These are phyloP conservation scores for Chloromonas sp. DNA, from an alignment of 163 green algal genomes.

Conservation along the genomic window DNA sequence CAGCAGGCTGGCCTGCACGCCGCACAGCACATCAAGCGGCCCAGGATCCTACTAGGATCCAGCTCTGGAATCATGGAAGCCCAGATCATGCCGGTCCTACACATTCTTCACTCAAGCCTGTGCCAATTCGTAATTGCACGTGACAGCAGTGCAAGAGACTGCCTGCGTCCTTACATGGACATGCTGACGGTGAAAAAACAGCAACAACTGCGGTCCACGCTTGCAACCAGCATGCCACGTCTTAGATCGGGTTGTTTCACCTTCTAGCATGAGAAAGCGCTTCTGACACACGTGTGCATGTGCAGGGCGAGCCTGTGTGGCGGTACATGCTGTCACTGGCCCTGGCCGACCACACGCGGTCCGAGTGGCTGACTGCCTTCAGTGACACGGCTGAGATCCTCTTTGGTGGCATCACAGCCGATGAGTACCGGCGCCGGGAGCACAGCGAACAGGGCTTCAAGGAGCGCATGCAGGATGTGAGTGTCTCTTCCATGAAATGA, in stretches of 20 bases:
- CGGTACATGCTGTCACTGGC: slow-evolving; percentile 67
- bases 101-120: no score
- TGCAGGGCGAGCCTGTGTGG: slow-evolving; percentile 42
- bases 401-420: neutral
- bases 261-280: neutral
- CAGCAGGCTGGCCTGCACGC: neutral
- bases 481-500: neutral
- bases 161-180: no score
- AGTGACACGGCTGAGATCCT: slow-evolving; percentile 39
- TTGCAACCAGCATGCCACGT: no score
- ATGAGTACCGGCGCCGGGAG: neutral
- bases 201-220: no score
- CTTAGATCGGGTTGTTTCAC: no score
- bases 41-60: slow-evolving; percentile 29
- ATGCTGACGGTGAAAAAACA: no score
- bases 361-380: slow-evolving; percentile 80
- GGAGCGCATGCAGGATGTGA: neutral
- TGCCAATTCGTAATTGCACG: no score
- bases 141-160: no score
- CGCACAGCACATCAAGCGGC: neutral
- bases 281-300: slow-evolving; percentile 3
- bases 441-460: neutral
- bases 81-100: neutral
- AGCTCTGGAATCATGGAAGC: neutral
- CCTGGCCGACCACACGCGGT: slow-evolving; percentile 71